Evolutionary conservation across 768 basidiomycete genomes (phyloP).

Genomic region (Scleroderma bovista): DNA sequence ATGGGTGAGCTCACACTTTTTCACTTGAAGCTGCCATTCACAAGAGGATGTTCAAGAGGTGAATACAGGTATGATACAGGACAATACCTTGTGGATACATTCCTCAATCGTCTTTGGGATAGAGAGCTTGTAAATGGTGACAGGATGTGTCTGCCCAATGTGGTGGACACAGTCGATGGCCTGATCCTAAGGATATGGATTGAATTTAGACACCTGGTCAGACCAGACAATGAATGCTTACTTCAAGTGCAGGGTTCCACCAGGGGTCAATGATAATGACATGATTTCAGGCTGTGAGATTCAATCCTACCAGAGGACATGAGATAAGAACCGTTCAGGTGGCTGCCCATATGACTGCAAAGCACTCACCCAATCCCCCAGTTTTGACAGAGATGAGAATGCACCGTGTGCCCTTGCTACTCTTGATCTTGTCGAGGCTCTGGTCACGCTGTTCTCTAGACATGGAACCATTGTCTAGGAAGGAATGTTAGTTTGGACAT

Average conservation of each 20-base stretch:
- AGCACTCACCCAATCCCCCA: conserved; percentile 72
- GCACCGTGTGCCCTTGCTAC: conserved; percentile 50
- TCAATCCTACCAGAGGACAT: conserved; percentile 53
- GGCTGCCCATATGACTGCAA: not conserved
- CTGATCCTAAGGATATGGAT: conserved; percentile 55
- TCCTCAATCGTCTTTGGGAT: conserved; percentile 85
- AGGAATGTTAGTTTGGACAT: not conserved
- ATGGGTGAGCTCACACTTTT: conserved; percentile 77
- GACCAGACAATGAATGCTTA: conserved; percentile 25
- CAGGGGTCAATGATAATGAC: conserved; percentile 91
- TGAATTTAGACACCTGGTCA: not conserved
- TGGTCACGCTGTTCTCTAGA: conserved; percentile 67
- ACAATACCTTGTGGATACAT: conserved; percentile 64
- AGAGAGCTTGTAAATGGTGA: conserved; percentile 86
- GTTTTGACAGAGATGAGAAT: conserved; percentile 97
- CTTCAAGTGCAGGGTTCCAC: conserved; percentile 91
- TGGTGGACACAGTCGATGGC: conserved; percentile 91
- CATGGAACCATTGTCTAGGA: conserved; percentile 86
- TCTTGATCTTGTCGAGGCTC: conserved; percentile 68
- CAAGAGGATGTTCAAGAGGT: not conserved
- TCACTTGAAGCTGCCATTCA: conserved; percentile 76
- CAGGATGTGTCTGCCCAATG: conserved; percentile 81
- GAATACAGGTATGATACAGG: not conserved
- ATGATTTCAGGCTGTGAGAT: conserved; percentile 89
- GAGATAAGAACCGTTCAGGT: not conserved